A percentile compares a stretch with the other conserved stretches of the same genome.
Conservation (phyloP, 257 asterid genomes). For the Asclepias syriaca region DNA sequence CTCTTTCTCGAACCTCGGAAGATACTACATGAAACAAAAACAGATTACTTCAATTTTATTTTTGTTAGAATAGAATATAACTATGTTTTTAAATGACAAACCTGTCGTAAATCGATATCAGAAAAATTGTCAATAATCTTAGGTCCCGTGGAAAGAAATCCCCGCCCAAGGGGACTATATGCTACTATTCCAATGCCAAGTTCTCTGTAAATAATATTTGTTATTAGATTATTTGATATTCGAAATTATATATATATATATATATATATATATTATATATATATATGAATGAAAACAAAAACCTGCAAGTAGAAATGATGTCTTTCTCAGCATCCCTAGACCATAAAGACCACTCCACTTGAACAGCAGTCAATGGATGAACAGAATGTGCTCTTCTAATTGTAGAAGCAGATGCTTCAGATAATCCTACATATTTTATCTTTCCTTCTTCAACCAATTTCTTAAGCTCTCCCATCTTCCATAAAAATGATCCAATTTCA, state of each 20-base stretch:
- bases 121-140: slow-evolving; percentile 22
- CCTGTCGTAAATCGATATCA: slow-evolving; percentile 35
- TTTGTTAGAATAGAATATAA: too few relatives aligned
- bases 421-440: slow-evolving; percentile 25
- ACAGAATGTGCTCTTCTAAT: slow-evolving; percentile 36
- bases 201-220: slow-evolving; percentile 14
- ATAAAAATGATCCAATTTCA: not conserved
- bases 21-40: not conserved
- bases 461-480: slow-evolving; percentile 26
- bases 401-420: slow-evolving; percentile 32
- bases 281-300: slow-evolving; percentile 8
- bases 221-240: too few relatives aligned
- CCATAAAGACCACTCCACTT: slow-evolving; percentile 34
- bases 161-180: slow-evolving; percentile 43
- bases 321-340: slow-evolving; percentile 32
- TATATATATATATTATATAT: too few relatives aligned
- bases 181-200: slow-evolving; percentile 41
- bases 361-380: slow-evolving; percentile 35
- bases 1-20: slow-evolving; percentile 28
- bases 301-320: slow-evolving; percentile 48
- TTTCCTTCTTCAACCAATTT: slow-evolving; percentile 26
- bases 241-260: not conserved
- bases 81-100: not conserved
- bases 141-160: slow-evolving; percentile 29
- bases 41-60: too few relatives aligned